Evolutionary conservation across 768 basidiomycete species (phyloP), one percentile per base, ranked within the genome.

Genomic region (Fomitopsis pulvina): DNA sequence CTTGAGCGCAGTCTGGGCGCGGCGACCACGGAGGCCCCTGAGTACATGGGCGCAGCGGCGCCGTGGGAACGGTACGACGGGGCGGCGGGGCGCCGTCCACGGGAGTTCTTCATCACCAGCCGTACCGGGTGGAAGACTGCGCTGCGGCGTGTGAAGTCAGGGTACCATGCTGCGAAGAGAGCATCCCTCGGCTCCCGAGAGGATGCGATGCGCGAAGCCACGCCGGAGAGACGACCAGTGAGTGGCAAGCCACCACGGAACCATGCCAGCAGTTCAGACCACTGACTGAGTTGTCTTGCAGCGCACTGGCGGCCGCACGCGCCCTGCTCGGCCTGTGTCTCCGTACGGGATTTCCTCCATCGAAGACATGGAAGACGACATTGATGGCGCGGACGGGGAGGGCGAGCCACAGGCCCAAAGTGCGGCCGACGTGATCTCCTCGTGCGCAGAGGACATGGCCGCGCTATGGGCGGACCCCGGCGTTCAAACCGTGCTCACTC

Each of bases 391-490:
- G 16, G 50, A 54, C 26, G 3, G 53, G 34, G 8, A 49, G 29
- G 1, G 45, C 41, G 48, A 52, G 48, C 45, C 49, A 32, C 41
- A 46, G 25, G 78, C 78, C 41, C 78, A 85, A 42, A 75, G 77
- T 30, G 71, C 78, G 16, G 61, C 73, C 22, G 79, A 80, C n/a
- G 68, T 81, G 8, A 73, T 87, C 29, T 71, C 75, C 2, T 71
- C 71, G 1, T 84, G 79, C 61, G 70, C 71, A 28, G 78, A 81
- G 2, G 83, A 85, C 54, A 85, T 87, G 60, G 77, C 77, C 50
- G 68, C 68, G 11, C 67, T 87, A 7, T 86, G 85, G 85, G 73
- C 76, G 42, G 85, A 90, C 57, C 53, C 73, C 12, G 68, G 74
- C 7, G 75, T 87, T 4, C 74, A 73, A 52, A 78, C 83, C 56